Conservation (phyloP, 805 yeast genomes). For the Isabelozyma pseudorhagii region DNA sequence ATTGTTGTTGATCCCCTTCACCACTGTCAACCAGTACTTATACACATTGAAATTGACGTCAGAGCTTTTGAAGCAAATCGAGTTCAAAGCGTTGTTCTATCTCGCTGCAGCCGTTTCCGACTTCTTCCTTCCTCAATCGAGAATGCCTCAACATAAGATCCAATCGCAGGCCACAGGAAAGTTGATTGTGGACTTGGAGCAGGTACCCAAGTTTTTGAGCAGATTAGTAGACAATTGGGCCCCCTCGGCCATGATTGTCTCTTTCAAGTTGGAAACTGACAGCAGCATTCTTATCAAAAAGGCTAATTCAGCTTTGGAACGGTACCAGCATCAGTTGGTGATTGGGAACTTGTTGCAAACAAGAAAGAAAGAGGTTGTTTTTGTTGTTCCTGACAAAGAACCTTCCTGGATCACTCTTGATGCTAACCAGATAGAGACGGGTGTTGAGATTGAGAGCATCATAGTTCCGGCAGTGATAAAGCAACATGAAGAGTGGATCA, state of each 20-base stretch:
- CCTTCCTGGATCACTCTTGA: slow-evolving; percentile 51
- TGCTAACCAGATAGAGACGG: slow-evolving; percentile 34
- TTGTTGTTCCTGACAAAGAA: slow-evolving; percentile 55
- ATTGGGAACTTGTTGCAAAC: slow-evolving; percentile 91
- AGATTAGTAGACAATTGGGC: slow-evolving; percentile 93
- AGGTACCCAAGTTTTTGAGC: slow-evolving; percentile 91
- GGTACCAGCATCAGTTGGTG: slow-evolving; percentile 91
- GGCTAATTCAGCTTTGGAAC: slow-evolving; percentile 71
- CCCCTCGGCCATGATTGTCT: slow-evolving; percentile 88
- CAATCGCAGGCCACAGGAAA: slow-evolving; percentile 81
- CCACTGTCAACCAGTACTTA: slow-evolving; percentile 91
- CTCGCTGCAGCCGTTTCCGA: slow-evolving; percentile 98
- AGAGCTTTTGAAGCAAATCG: slow-evolving; percentile 51
- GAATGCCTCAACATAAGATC: slow-evolving; percentile 90
- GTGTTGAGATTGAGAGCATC: slow-evolving; percentile 68
- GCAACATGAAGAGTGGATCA: slow-evolving; percentile 64
- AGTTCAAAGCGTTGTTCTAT: slow-evolving; percentile 67
- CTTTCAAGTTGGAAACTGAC: slow-evolving; percentile 94
- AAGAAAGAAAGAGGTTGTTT: slow-evolving; percentile 82
- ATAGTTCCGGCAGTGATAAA: slow-evolving; percentile 76
- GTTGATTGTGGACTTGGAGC: slow-evolving; percentile 81
- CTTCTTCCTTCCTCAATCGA: slow-evolving; percentile 83
- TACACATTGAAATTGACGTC: slow-evolving; percentile 76
- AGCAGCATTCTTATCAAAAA: slow-evolving; percentile 63
- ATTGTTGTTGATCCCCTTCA: slow-evolving; percentile 77